A percentile compares a stretch with the other conserved stretches of the same genome.
phyloP scores from a whole-genome alignment of 495 filamentous ascomycete species.

The Hyaloscypha finlandica region DNA sequence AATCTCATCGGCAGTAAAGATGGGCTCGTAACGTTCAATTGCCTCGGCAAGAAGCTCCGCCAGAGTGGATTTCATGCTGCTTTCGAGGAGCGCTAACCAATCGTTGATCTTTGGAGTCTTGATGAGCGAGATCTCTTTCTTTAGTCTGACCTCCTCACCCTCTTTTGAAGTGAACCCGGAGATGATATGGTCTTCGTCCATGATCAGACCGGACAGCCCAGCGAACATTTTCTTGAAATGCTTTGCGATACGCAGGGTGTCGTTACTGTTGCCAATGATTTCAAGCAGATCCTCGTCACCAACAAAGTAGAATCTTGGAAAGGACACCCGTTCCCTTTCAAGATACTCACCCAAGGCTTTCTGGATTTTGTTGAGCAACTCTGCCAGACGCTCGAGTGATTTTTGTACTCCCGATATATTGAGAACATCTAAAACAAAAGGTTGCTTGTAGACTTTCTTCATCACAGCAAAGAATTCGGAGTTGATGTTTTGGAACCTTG shows the following conservation, averaged over 20 bases:
- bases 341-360: conserved; percentile 98
- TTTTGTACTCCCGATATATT: conserved; percentile 95
- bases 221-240: conserved; percentile 99
- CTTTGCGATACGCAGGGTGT: conserved; percentile 91
- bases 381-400: conserved; percentile 88
- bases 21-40: conserved; percentile 69
- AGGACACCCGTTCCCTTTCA: conserved; percentile 93
- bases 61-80: conserved; percentile 89
- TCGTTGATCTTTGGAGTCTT: conserved; percentile 97
- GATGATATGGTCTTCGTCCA: conserved; percentile 88
- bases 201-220: conserved; percentile 82
- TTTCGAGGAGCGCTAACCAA: conserved; percentile 89
- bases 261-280: conserved; percentile 99
- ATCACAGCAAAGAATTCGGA: conserved; percentile 96
- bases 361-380: conserved; percentile 97
- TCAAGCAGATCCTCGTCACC: conserved; percentile 98
- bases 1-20: conserved; percentile 68
- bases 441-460: conserved; percentile 97
- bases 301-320: conserved; percentile 98
- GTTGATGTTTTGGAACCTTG: conserved; percentile 98
- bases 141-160: conserved; percentile 84
- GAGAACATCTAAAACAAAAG: conserved; percentile 91
- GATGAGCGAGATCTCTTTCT: conserved; percentile 84
- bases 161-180: conserved; percentile 94
- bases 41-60: conserved; percentile 90